Base-by-base conservation (phyloP, 1,284 basidiomycete genomes). In the Abortiporus biennis region DNA sequence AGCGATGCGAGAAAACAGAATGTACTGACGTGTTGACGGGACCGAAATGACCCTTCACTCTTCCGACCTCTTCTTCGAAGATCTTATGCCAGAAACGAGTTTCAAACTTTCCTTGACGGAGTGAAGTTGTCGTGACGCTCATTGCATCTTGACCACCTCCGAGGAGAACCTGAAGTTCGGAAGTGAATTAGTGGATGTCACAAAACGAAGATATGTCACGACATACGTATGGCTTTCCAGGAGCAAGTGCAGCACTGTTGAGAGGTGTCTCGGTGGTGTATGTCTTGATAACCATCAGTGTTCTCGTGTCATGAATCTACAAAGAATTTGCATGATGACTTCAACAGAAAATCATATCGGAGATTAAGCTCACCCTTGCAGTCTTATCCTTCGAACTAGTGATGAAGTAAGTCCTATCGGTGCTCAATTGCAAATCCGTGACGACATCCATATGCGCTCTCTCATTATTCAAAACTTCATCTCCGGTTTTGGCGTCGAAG, bases 71-170 rank as follows among this genome's bases (percentile, higher is more conserved):
- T 72, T 99, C 95, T 65, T 98, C 95, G 55, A 98, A 92, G 33
- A 99, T 77, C 59, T 90, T 92, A 74, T 99, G 95, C 92, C 93
- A 99, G 72, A 99, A 98, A 36, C 94, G 78, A 3, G 93, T 92
- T 70, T 99, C 96, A 64, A 99, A 99, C 66, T 96, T 95, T 31
- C 95, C 96, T 62, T 96, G 91, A 44, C 95, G 80, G 27, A 84
- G 63, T 4, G 89, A 92, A 2, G 95, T 99, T 3, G 92, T 98
- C 12, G 96, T 98, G 44, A 99, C 95, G 57, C 74, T 86, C 93
- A 95, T 97, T 6, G 95, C 95, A 61, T 98, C 95, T 66, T 98
- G 95, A 43, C 95, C 95, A 65, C 95, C 95, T 41, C 96, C 96
- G 31, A 97, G 71, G 24, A 96, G 76, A 38, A 95, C 71, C 86